A percentile compares a stretch with the other conserved stretches of the same genome.
Evolutionary conservation across 306 rosid genomes (phyloP).

Genomic region (Cicer cuneatum): DNA sequence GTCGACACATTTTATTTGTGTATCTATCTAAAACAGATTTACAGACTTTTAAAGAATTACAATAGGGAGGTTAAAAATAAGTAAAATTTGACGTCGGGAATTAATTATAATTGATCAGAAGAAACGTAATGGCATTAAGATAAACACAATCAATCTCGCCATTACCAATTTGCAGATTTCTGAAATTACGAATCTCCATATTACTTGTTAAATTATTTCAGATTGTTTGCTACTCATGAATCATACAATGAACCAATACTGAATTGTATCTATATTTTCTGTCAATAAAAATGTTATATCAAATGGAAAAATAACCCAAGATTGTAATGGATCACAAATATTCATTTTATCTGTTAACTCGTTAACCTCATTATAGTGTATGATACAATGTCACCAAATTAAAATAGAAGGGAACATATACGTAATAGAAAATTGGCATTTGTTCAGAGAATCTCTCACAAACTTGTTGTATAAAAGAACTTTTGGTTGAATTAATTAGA

Average conservation of each 20-base stretch:
- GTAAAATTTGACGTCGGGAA: conserved; percentile 25
- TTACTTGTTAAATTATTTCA: conserved; percentile 22
- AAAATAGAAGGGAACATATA: conserved; percentile 2
- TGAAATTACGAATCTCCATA: conserved; percentile 9
- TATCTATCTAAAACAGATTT: conserved; percentile 28
- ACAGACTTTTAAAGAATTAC: conserved; percentile 17
- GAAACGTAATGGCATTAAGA: conserved; percentile 7
- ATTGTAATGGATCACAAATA: not conserved
- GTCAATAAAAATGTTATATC: conserved; percentile 22
- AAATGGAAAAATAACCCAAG: conserved; percentile 25
- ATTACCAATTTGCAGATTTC: conserved; percentile 20
- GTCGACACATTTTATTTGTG: conserved; percentile 19
- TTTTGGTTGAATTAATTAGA: conserved; percentile 20
- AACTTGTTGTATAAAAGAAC: not conserved
- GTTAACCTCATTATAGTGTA: conserved; percentile 6
- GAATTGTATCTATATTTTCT: not conserved
- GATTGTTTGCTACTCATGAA: conserved; percentile 19
- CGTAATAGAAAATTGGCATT: conserved; percentile 40
- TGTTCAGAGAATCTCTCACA: not conserved
- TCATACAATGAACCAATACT: conserved; percentile 19
- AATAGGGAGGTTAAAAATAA: conserved; percentile 9
- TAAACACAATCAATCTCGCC: conserved; percentile 18
- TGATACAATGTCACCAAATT: conserved; percentile 5
- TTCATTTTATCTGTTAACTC: not conserved
- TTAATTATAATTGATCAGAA: conserved; percentile 3